Base-by-base conservation (phyloP, 164 flowering plant genomes). In the Liriodendron chinense region DNA sequence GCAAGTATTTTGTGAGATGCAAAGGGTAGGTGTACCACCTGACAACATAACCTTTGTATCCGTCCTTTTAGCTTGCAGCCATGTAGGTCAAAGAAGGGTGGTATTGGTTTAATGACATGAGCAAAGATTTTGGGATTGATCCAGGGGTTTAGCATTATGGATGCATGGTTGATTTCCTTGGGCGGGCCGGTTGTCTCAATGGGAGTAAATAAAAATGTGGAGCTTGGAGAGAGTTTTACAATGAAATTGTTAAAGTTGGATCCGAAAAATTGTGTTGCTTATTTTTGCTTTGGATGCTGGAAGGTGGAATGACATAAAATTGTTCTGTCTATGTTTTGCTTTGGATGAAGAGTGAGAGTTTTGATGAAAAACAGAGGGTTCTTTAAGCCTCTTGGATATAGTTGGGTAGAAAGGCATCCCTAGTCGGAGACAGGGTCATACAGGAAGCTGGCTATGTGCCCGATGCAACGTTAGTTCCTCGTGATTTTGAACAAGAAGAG, bases 91-190 rank as follows among this genome's bases (percentile, higher is more conserved):
- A 89, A 74, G 96, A 94, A 81, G 98, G 93, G 9, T 81, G 92
- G 90, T 84, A 78, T 72, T 92, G 91, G 90, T 94, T 94, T 63
- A 80, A 77, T 65, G 68, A 88, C 71, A 94, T 92, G 98, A 82
- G 69, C 6, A 65, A 62, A 47, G 82, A 85, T 28, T 94, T 83
- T 71, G 48, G 69, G 28, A 82, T 92, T 66, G 86, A 85, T 70
- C 98, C 96, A 10, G 91, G 92, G 59, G 79, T 92, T 48, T 93
- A 94, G 80, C 98, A 94, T 72, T 92, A 90, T 61, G 88, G 88
- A 0, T 94, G 97, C 83, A 91, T 94, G 94, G 94, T 94, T 80
- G 94, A 94, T 86, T 94, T 94, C 79, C 87, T 94, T 21, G 93
- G 94, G 2, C 87, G 93, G n/a, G 87, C 96, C 43, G 97, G 98